These are phyloP conservation scores for Toxicodendron radicans DNA, from an alignment of 345 rosid genomes.

Conservation along the genomic window DNA sequence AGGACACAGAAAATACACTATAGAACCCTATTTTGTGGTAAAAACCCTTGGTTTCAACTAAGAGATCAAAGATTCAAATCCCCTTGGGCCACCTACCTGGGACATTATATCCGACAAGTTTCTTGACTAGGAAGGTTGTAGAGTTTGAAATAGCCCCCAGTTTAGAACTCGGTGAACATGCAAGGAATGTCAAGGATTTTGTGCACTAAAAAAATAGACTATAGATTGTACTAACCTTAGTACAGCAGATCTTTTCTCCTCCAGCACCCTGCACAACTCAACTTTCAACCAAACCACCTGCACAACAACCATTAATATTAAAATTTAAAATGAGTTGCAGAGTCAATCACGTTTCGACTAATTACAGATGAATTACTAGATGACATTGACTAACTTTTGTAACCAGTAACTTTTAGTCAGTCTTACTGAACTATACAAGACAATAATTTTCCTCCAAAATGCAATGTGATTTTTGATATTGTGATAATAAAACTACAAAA, in stretches of 20 bases:
- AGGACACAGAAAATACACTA: slow-evolving; percentile 11
- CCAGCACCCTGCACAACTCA: slow-evolving; percentile 77
- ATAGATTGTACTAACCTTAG: slow-evolving; percentile 59
- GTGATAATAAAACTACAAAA: neutral
- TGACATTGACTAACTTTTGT: slow-evolving; percentile 10
- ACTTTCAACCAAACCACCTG: slow-evolving; percentile 94
- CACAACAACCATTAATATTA: slow-evolving; percentile 49
- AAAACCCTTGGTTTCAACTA: too few species aligned
- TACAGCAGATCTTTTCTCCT: slow-evolving; percentile 81
- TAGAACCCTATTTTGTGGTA: too few species aligned
- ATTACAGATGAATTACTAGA: slow-evolving; percentile 14
- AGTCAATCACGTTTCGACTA: slow-evolving; percentile 14
- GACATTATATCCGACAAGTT: too few species aligned
- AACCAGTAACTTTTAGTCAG: slow-evolving; percentile 6
- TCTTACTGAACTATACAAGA: slow-evolving; percentile 13
- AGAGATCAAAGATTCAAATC: too few species aligned
- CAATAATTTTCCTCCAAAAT: neutral
- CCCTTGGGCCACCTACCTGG: too few species aligned
- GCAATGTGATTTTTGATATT: neutral
- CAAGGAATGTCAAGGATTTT: too few species aligned
- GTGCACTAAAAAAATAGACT: too few species aligned
- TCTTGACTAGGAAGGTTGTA: too few species aligned
- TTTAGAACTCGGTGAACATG: too few species aligned
- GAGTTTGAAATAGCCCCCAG: too few species aligned
- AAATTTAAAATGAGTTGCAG: slow-evolving; percentile 44